These are phyloP conservation scores for Cyberlindnera euphorbiiphila DNA, from an alignment of 805 yeast genomes.

Conservation along the genomic window DNA sequence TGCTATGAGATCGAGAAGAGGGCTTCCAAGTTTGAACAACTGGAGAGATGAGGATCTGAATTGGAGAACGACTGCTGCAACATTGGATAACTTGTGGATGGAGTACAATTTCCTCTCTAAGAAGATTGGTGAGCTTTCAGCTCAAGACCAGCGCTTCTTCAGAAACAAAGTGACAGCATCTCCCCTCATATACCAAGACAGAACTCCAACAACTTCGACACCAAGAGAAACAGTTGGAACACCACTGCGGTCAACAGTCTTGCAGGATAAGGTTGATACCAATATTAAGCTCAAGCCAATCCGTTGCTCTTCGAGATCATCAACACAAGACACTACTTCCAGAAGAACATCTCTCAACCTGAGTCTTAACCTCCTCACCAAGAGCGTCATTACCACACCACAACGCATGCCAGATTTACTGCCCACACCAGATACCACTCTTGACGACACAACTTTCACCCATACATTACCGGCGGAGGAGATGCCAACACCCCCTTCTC, in stretches of 20 bases:
- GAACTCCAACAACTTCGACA: not conserved
- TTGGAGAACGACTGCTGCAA: constrained; percentile 44
- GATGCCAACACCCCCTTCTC: not conserved
- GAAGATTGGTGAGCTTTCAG: constrained; percentile 15
- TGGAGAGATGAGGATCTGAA: constrained; percentile 35
- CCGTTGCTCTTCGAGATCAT: constrained; percentile 16
- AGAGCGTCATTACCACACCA: constrained; percentile 6
- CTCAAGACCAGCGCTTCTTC: constrained; percentile 6
- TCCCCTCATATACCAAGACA: constrained; percentile 5
- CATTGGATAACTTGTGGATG: constrained; percentile 39
- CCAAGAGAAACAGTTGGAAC: not conserved
- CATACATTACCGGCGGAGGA: constrained; percentile 2
- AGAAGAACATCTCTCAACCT: constrained; percentile 10
- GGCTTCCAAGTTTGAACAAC: constrained; percentile 16
- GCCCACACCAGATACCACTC: constrained; percentile 19
- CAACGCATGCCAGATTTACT: constrained; percentile 2
- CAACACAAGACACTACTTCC: not conserved
- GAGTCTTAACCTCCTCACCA: constrained; percentile 10
- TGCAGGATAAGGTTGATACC: constrained; percentile 6
- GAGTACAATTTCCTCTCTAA: constrained; percentile 36
- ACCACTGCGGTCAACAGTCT: not conserved
- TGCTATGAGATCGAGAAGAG: constrained; percentile 13
- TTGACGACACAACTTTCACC: constrained; percentile 10
- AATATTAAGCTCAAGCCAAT: constrained; percentile 17
- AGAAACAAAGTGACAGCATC: not conserved